These are phyloP conservation scores for Magnusiomyces fungicola DNA, from an alignment of 1,139 yeast genomes.

Conservation along the genomic window DNA sequence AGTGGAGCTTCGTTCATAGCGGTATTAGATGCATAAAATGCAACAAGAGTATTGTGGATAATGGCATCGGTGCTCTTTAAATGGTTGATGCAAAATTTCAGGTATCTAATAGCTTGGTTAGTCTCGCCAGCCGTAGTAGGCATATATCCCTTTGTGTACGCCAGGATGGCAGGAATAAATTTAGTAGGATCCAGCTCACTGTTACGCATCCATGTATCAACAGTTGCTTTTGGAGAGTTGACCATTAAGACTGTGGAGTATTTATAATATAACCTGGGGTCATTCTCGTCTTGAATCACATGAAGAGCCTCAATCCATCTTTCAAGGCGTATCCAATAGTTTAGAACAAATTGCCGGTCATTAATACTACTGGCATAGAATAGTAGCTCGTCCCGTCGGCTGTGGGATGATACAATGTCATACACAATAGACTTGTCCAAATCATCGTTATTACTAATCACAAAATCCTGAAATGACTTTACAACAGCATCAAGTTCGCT, in stretches of 20 bases:
- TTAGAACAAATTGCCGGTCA: slow-evolving; percentile 63
- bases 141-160: slow-evolving; percentile 38
- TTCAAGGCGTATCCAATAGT: slow-evolving; percentile 58
- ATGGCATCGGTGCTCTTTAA: slow-evolving; percentile 42
- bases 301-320: slow-evolving; percentile 71
- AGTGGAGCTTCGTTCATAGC: slow-evolving; percentile 37
- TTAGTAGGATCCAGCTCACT: slow-evolving; percentile 47
- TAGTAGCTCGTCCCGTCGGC: slow-evolving; percentile 55
- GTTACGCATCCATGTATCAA: slow-evolving; percentile 70
- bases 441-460: slow-evolving; percentile 41
- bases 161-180: slow-evolving; percentile 67
- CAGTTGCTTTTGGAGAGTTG: slow-evolving; percentile 62
- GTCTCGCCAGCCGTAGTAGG: slow-evolving; percentile 27
- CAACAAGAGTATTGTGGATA: slow-evolving; percentile 66
- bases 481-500: slow-evolving; percentile 20
- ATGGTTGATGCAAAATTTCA: slow-evolving; percentile 54
- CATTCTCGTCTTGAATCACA: slow-evolving; percentile 46
- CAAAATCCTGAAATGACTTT: slow-evolving; percentile 44
- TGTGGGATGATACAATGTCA: slow-evolving; percentile 62
- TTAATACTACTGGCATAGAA: slow-evolving; percentile 60
- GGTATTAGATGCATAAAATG: slow-evolving; percentile 59
- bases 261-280: slow-evolving; percentile 49
- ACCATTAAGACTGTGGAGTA: slow-evolving; percentile 61
- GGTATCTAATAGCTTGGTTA: slow-evolving; percentile 61
- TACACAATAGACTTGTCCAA: slow-evolving; percentile 63